Evolutionary conservation across 495 filamentous ascomycete species (phyloP).

Genomic region (Ramalina peruviana): DNA sequence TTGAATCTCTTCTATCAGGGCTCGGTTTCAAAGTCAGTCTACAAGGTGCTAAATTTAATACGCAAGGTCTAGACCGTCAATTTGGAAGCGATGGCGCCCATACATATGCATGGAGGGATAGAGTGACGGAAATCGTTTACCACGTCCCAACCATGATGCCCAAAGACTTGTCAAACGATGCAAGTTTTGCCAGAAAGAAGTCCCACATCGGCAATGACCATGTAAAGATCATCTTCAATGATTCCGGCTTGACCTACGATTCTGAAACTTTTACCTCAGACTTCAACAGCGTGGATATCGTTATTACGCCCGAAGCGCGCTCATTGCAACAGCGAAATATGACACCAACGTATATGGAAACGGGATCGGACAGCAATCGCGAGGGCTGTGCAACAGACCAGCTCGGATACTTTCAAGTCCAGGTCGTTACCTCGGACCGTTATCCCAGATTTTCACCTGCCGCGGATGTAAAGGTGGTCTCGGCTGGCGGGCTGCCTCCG

Average conservation of each 20-base stretch:
- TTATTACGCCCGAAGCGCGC: slow-evolving; percentile 70
- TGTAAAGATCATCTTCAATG: slow-evolving; percentile 96
- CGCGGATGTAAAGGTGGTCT: slow-evolving; percentile 73
- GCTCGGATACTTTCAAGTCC: slow-evolving; percentile 58
- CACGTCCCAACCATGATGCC: slow-evolving; percentile 97
- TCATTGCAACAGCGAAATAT: slow-evolving; percentile 25
- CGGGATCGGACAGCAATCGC: not conserved
- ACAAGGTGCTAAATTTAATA: slow-evolving; percentile 74
- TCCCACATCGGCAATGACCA: slow-evolving; percentile 94
- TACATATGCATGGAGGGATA: slow-evolving; percentile 84
- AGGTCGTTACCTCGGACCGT: slow-evolving; percentile 66
- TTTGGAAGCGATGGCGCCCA: slow-evolving; percentile 68
- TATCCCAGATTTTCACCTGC: slow-evolving; percentile 81
- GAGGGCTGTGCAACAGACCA: slow-evolving; percentile 4
- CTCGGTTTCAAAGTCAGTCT: slow-evolving; percentile 71
- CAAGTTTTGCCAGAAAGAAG: slow-evolving; percentile 72
- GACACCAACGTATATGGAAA: slow-evolving; percentile 13
- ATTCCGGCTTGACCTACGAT: slow-evolving; percentile 71
- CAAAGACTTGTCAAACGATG: slow-evolving; percentile 61
- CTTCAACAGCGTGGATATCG: slow-evolving; percentile 93
- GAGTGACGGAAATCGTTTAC: slow-evolving; percentile 89
- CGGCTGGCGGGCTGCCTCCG: slow-evolving; percentile 59
- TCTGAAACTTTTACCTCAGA: slow-evolving; percentile 87
- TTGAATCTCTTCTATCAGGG: slow-evolving; percentile 64
- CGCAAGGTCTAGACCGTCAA: slow-evolving; percentile 73